Conservation (phyloP, 148 eudicot genomes). For the Selenicereus undatus region DNA sequence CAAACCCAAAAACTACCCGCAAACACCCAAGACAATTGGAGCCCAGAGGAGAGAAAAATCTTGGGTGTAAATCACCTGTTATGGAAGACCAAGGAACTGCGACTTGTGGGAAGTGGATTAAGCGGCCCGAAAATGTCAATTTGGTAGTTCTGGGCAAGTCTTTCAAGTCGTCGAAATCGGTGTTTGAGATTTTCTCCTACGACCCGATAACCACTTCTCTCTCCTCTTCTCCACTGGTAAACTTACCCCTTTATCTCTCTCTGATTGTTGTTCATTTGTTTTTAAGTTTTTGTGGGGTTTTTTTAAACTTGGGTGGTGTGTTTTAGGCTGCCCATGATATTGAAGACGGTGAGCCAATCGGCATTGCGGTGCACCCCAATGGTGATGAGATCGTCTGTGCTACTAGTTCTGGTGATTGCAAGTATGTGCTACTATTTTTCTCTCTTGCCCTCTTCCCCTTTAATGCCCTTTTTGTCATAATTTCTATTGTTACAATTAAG, state of each 20-base stretch:
- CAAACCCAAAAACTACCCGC: not conserved
- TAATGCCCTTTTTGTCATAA: not conserved
- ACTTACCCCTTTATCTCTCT: not conserved
- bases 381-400: constrained; percentile 84
- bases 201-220: constrained; percentile 47
- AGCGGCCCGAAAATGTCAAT: constrained; percentile 79
- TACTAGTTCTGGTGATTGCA: constrained; percentile 69
- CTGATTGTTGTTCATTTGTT: not conserved
- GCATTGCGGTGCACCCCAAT: constrained; percentile 76
- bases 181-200: constrained; percentile 64
- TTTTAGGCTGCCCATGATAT: constrained; percentile 49
- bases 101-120: constrained; percentile 76
- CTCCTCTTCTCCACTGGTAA: constrained; percentile 69
- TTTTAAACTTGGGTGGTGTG: not conserved
- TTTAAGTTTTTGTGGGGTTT: not conserved
- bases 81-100: constrained; percentile 43
- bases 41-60: not conserved
- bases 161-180: constrained; percentile 35
- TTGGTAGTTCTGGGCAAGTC: constrained; percentile 59
- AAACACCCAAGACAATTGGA: not conserved
- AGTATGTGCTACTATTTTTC: constrained; percentile 27
- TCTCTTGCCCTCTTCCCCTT: not conserved
- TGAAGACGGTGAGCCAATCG: constrained; percentile 64
- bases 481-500: not conserved
- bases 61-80: not conserved